These are phyloP conservation scores for Oryza meridionalis DNA, from an alignment of 176 grass and related monocot genomes.

Conservation along the genomic window DNA sequence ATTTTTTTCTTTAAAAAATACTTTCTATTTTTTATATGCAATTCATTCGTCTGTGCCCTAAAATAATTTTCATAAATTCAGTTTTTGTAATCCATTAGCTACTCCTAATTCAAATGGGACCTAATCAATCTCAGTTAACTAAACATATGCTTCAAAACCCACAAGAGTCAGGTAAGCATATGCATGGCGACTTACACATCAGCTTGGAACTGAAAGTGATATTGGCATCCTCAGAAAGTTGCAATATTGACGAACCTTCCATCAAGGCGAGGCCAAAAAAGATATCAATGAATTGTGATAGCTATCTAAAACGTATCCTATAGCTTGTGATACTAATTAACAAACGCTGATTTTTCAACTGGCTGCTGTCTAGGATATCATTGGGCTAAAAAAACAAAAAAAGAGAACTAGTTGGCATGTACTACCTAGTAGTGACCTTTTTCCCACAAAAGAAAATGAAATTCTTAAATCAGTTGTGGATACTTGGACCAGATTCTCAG, in stretches of 20 bases:
- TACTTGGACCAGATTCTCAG: background rate
- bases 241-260: background rate
- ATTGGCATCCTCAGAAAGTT: slow-evolving; percentile 5
- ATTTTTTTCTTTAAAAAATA: too few species aligned
- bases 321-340: background rate
- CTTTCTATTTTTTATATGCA: too few species aligned
- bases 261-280: slow-evolving; percentile 18
- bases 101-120: too few species aligned
- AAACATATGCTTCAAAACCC: background rate
- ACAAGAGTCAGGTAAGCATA: background rate
- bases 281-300: slow-evolving; percentile 3
- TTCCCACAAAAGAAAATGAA: background rate
- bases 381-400: background rate
- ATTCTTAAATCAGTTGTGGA: background rate
- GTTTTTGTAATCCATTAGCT: too few species aligned
- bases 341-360: background rate
- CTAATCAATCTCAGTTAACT: background rate
- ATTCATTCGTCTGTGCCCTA: too few species aligned
- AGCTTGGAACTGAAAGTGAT: background rate
- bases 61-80: too few species aligned
- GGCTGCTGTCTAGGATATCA: background rate
- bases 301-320: slow-evolving; percentile 23
- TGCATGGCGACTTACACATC: background rate
- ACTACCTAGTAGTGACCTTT: background rate
- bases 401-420: background rate